Evolutionary conservation across 805 yeast species (phyloP), one percentile per base, ranked within the genome.

Genomic region (Maudiozyma barnettii): DNA sequence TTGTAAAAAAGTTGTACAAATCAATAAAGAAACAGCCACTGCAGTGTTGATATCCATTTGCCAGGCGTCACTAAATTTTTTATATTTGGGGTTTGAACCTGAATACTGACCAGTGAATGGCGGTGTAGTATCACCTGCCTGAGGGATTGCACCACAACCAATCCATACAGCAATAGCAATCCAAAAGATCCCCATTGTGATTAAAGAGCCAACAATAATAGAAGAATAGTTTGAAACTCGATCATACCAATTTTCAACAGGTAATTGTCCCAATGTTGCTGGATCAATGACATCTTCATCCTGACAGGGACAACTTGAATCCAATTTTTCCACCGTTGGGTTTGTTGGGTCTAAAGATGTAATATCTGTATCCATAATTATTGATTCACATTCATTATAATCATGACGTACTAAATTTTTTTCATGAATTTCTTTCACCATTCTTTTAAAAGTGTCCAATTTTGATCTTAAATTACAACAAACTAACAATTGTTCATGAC

Each of bases 11-110:
- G 65, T 60, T n/a, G 67, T 59, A n/a, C 65, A 59, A 8, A 69
- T 56, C 10, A 66, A 50, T 13, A 70, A 48, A 14, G 59, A 60
- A 7, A 69, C 71, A 3, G 74, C 73, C 3, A 62, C 60, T 3
- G 71, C 71, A n/a, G 72, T 68, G 50, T 70, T 70, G 35, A 70
- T 67, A 48, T 66, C 67, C 62, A 70, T 56, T 54, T 70, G 74
- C 74, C 74, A 70, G 26, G 47, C 51, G 47, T 67, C 60, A 45
- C 68, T 59, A 47, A 65, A 70, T 39, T 50, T 59, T 22, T 53
- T 46, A 35, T 49, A 39, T 41, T 46, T 39, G 39, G 57, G 64
- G 33, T 59, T 59, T 29, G 52, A 49, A 19, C 59, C 61, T 4
- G 56, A 46, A 2, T 54, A 54, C 39, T 46, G 50, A 14, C 63